These are phyloP conservation scores for Sarocladium oryzae DNA, from an alignment of 2,329 filamentous ascomycete genomes.

Conservation along the genomic window DNA sequence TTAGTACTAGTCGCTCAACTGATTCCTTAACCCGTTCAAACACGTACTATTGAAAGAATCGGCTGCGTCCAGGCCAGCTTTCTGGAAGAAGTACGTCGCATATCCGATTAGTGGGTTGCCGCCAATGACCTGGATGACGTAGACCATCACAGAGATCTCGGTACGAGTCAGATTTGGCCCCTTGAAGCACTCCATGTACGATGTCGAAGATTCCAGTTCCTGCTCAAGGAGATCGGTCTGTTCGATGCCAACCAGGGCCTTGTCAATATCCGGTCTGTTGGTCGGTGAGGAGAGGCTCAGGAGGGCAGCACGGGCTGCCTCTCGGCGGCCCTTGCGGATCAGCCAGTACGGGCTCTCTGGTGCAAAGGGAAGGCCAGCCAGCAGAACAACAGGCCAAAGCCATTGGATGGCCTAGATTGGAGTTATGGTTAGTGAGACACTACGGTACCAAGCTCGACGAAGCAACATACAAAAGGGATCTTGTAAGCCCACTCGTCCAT, in stretches of 20 bases:
- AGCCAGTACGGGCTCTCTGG: conserved; percentile 27
- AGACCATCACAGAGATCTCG: conserved; percentile 30
- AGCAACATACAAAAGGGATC: conserved; percentile 9
- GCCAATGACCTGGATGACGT: conserved; percentile 28
- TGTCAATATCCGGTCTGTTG: conserved; percentile 4
- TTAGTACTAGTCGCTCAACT: background rate
- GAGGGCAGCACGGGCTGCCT: background rate
- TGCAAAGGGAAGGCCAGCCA: conserved; percentile 16
- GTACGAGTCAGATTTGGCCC: conserved; percentile 37
- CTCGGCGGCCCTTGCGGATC: conserved; percentile 36
- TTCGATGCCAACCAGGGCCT: conserved; percentile 4
- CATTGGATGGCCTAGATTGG: conserved; percentile 23
- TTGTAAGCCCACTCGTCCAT: conserved; percentile 40
- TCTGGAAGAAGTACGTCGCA: conserved; percentile 36
- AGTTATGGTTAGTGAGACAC: background rate
- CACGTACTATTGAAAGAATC: conserved; percentile 25
- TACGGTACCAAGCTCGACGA: background rate
- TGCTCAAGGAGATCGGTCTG: conserved; percentile 7
- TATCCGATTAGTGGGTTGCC: conserved; percentile 28
- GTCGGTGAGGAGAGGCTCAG: background rate
- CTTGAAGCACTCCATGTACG: conserved; percentile 37
- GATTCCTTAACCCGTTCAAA: background rate
- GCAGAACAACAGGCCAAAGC: conserved; percentile 23
- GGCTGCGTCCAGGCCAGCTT: conserved; percentile 30
- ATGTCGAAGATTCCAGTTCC: conserved; percentile 10